phyloP scores from a whole-genome alignment of 164 flowering plant species.

The Stephania japonica region DNA sequence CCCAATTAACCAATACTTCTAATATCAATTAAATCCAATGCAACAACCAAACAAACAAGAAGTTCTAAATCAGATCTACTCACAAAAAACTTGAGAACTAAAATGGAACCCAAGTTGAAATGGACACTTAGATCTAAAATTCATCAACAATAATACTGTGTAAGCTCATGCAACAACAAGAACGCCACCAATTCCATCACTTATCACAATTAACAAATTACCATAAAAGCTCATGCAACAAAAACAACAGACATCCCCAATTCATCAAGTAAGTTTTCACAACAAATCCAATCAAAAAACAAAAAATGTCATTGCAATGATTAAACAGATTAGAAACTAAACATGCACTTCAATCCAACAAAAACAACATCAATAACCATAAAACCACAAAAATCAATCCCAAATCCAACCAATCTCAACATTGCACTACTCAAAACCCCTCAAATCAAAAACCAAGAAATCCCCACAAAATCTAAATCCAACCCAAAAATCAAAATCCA shows the following conservation, averaged over 20 bases:
- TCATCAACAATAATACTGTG: background rate
- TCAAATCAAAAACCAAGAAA: slow-evolving; percentile 5
- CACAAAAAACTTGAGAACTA: background rate
- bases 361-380: background rate
- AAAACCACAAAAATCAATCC: background rate
- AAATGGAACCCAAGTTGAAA: background rate
- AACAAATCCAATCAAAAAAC: background rate
- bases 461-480: background rate
- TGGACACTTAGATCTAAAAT: background rate
- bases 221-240: background rate
- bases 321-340: background rate
- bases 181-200: background rate
- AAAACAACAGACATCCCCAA: background rate
- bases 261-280: background rate
- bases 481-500: background rate
- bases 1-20: background rate
- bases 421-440: slow-evolving; percentile 18
- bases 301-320: background rate
- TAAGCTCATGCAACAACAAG: background rate
- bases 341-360: background rate
- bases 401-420: slow-evolving; percentile 10
- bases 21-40: background rate
- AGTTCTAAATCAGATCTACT: background rate
- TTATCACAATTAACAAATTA: background rate
- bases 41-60: background rate